Evolutionary conservation across 192 early-diverging fungal genomes (phyloP).

Genomic region (Geosiphon pyriformis): DNA sequence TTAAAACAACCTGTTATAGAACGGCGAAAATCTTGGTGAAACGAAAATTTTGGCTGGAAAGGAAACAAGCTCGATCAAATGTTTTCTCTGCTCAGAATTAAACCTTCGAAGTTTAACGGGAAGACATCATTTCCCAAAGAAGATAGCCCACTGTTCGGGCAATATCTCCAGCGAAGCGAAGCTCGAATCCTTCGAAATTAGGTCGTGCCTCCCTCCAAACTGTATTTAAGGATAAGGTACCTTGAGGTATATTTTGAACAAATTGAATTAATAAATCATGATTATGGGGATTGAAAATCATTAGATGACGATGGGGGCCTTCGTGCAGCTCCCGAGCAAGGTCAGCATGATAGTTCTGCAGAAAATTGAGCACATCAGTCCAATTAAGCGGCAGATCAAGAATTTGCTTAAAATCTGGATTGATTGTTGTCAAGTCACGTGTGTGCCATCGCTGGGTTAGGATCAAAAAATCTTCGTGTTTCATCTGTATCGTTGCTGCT

Average conservation of each 20-base stretch:
- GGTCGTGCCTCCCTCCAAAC: constrained; percentile 6
- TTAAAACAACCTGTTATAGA: too few species aligned
- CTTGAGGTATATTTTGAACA: constrained; percentile 18
- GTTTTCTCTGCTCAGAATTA: too few species aligned
- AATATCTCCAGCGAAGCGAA: constrained; percentile 16
- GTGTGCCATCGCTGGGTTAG: constrained; percentile 36
- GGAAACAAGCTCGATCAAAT: too few species aligned
- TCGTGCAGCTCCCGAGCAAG: constrained; percentile 34
- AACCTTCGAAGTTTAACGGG: too few species aligned
- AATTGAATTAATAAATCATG: constrained; percentile 37
- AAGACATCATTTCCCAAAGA: constrained; percentile 9
- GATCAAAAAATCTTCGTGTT: constrained; percentile 38
- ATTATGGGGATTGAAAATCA: constrained; percentile 39
- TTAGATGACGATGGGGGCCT: constrained; percentile 30
- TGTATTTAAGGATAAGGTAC: background rate
- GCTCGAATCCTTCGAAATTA: constrained; percentile 4
- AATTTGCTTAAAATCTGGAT: constrained; percentile 36
- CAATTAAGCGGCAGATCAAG: constrained; percentile 35
- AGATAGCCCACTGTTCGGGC: constrained; percentile 19
- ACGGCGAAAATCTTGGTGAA: too few species aligned
- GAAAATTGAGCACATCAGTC: constrained; percentile 33
- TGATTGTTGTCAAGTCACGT: constrained; percentile 33
- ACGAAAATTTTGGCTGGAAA: too few species aligned
- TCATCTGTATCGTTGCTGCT: constrained; percentile 12
- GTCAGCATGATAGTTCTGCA: constrained; percentile 28